phyloP scores from a whole-genome alignment of 1,284 basidiomycete species.

The Coniophora puteana region DNA sequence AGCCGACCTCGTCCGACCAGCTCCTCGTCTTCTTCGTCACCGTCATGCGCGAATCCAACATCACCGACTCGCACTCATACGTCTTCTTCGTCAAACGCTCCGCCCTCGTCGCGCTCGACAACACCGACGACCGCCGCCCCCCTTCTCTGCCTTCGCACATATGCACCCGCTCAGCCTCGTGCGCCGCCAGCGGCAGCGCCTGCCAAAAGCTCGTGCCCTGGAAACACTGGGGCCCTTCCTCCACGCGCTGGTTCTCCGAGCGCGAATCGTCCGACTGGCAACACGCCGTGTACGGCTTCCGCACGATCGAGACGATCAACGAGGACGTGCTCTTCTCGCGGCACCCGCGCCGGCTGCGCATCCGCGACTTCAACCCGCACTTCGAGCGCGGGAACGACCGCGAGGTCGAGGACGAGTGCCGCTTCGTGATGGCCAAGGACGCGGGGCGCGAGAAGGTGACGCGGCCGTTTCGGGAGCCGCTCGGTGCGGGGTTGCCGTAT shows the following conservation, averaged over 20 bases:
- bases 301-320: conserved; percentile 34
- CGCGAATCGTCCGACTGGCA: conserved; percentile 44
- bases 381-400: conserved; percentile 23
- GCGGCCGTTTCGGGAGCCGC: conserved; percentile 9
- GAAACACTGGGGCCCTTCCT: conserved; percentile 46
- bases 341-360: conserved; percentile 26
- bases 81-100: conserved; percentile 46
- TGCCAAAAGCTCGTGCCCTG: too few relatives aligned
- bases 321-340: conserved; percentile 4
- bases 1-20: conserved; percentile 40
- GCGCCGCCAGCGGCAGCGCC: neutral
- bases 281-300: conserved; percentile 46
- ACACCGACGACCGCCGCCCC: neutral
- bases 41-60: conserved; percentile 25
- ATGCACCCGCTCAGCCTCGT: neutral
- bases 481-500: conserved; percentile 34
- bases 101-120: conserved; percentile 35
- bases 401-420: conserved; percentile 10
- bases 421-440: conserved; percentile 21
- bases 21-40: conserved; percentile 46
- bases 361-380: conserved; percentile 48
- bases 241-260: conserved; percentile 49
- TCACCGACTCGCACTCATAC: conserved; percentile 38
- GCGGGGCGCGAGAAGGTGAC: conserved; percentile 28
- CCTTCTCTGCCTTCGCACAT: neutral